phyloP scores from a whole-genome alignment of 257 asterid species.

The Paulownia fortunei region DNA sequence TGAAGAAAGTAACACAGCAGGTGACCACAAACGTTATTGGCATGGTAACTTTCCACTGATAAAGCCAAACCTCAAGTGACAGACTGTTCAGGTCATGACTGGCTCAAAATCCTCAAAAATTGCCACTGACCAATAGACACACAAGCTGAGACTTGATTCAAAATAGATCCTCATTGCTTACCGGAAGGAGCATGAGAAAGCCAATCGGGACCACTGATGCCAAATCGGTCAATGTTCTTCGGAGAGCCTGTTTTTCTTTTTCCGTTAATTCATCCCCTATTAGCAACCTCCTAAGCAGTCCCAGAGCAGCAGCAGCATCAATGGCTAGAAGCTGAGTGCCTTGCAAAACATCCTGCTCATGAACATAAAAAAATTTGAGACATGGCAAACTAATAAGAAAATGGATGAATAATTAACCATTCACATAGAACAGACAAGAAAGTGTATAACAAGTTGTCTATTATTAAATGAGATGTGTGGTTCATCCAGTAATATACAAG shows the following conservation, averaged over 20 bases:
- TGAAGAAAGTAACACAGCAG: background rate
- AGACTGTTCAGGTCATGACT: background rate
- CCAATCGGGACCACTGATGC: constrained; percentile 96
- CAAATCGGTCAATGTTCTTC: constrained; percentile 91
- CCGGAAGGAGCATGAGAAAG: constrained; percentile 98
- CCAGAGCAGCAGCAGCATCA: constrained; percentile 89
- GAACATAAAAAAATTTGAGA: background rate
- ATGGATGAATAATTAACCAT: background rate
- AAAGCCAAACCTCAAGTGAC: background rate
- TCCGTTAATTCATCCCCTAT: constrained; percentile 88
- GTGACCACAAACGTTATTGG: background rate
- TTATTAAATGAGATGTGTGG: background rate
- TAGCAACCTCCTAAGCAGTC: constrained; percentile 70
- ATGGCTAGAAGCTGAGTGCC: constrained; percentile 99
- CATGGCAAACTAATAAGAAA: constrained; percentile 1
- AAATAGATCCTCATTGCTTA: constrained; percentile 44
- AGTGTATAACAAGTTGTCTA: background rate
- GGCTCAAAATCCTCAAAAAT: constrained; percentile 6
- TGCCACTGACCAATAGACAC: background rate
- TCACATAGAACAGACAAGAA: constrained; percentile 11
- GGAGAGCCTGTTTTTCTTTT: constrained; percentile 92
- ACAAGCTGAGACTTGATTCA: background rate
- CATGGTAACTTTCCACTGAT: background rate
- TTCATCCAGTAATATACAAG: constrained; percentile 5
- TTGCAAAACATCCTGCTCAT: constrained; percentile 88